Evolutionary conservation across 257 asterid species (phyloP).

Genomic region (Ajuga chamaepitys): DNA sequence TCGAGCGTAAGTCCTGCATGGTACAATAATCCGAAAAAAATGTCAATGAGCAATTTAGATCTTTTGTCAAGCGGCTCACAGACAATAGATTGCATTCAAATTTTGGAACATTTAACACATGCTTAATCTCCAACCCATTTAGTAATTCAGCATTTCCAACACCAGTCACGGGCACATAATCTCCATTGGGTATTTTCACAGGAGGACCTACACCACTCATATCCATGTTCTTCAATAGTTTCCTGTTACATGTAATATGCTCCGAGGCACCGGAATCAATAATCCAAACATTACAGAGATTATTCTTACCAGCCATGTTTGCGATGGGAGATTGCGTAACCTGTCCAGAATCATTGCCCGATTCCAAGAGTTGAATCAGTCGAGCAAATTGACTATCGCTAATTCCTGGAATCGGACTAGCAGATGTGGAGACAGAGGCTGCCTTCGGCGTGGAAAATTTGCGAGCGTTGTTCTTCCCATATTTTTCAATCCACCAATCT

Average conservation of each 20-base stretch:
- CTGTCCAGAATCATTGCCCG: not conserved
- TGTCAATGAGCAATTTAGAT: slow-evolving; percentile 5
- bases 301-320: not conserved
- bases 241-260: not conserved
- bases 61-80: too few relatives aligned
- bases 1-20: slow-evolving; percentile 20
- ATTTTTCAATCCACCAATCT: too few relatives aligned
- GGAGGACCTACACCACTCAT: not conserved
- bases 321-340: too few relatives aligned
- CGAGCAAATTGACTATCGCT: not conserved
- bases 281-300: not conserved
- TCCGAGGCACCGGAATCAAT: not conserved
- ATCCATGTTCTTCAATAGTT: not conserved
- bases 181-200: not conserved
- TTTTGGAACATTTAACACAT: too few relatives aligned
- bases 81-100: too few relatives aligned
- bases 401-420: not conserved
- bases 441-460: too few relatives aligned
- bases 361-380: not conserved
- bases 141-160: too few relatives aligned
- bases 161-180: too few relatives aligned
- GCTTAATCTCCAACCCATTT: too few relatives aligned
- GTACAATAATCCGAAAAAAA: not conserved
- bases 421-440: too few relatives aligned
- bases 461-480: too few relatives aligned